These are phyloP conservation scores for Houttuynia cordata DNA, from an alignment of 164 flowering plant genomes.

Conservation along the genomic window DNA sequence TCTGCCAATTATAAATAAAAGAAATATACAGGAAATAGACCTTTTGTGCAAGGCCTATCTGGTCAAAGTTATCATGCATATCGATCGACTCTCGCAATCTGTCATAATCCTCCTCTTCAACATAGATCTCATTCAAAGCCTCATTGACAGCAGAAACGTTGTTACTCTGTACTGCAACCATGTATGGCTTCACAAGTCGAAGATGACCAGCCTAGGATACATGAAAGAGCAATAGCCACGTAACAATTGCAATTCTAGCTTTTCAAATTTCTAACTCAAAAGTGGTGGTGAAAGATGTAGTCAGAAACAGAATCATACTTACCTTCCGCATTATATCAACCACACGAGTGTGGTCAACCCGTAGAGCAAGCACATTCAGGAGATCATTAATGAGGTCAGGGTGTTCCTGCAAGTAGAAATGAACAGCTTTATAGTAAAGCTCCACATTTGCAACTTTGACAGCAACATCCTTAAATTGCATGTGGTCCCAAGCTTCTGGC, in stretches of 20 bases:
- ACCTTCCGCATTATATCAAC: constrained; percentile 98
- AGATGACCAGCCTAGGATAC: constrained; percentile 75
- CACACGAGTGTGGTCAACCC: constrained; percentile 79
- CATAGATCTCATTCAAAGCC: constrained; percentile 80
- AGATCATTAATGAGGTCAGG: constrained; percentile 92
- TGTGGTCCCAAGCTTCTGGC: constrained; percentile 94
- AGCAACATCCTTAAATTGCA: constrained; percentile 83
- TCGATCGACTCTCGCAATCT: constrained; percentile 92
- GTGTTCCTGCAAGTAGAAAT: constrained; percentile 96
- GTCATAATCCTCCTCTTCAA: constrained; percentile 95
- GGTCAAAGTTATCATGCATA: constrained; percentile 90
- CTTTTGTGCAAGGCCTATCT: constrained; percentile 97
- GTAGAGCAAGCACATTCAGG: constrained; percentile 88
- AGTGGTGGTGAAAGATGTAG: neutral
- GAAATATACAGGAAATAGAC: no score
- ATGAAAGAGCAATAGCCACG: neutral
- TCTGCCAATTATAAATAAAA: no score
- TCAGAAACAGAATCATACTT: constrained; percentile 43
- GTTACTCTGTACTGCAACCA: constrained; percentile 97
- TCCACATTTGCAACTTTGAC: constrained; percentile 98
- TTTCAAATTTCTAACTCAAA: neutral
- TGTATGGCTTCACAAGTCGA: constrained; percentile 93
- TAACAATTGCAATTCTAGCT: neutral
- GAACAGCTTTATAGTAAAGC: constrained; percentile 95
- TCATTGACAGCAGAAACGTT: constrained; percentile 94